Evolutionary conservation across 768 basidiomycete species (phyloP), one percentile per base, ranked within the genome.

Genomic region (Pleurotus djamor): DNA sequence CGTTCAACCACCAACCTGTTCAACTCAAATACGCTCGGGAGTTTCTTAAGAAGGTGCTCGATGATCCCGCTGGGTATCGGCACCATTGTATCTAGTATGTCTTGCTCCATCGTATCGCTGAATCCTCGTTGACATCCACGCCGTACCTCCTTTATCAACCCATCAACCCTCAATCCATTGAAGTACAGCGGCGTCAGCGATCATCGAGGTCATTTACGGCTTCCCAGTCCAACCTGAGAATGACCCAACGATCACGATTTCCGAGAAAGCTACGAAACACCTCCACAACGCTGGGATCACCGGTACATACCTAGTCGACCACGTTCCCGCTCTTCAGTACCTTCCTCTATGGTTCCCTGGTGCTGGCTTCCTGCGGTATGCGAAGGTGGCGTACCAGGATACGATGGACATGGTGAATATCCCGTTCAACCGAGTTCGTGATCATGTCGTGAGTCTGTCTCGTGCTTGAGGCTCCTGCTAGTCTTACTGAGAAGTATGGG

Each of bases 271-370:
- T 4, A 47, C 75, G 35, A 52, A 62, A 3, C 67, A 68, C 0
- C 59, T 75, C 21, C 63, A 69, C 7, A 66, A 65, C 13, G 65
- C 72, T 3, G 66, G 61, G 4, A 65, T 67, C 47, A 63, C 69
- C 3, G 72, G 70, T 1, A 57, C 71, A 0, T 78, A 67, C 58
- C 65, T 77, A 1, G 74, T 74, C 50, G 75, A 79, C 49, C 56
- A 64, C 0, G 36, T 70, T n/a, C 68, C 67, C 10, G 36, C 66
- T 14, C 61, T 79, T n/a, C 71, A 72, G 55, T 63, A 76, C 47
- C 48, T 77, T 3, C 77, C 76, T 2, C 62, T 58, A 2, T 77
- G 74, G 70, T 60, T 77, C 47, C 75, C 77, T 37, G 70, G 73
- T 4, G 68, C 69, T 0, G 70, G 64, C 5, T 79, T 78, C 66